Conservation (phyloP, 2,329 filamentous ascomycete species). For the Hymenoscyphus albidus region DNA sequence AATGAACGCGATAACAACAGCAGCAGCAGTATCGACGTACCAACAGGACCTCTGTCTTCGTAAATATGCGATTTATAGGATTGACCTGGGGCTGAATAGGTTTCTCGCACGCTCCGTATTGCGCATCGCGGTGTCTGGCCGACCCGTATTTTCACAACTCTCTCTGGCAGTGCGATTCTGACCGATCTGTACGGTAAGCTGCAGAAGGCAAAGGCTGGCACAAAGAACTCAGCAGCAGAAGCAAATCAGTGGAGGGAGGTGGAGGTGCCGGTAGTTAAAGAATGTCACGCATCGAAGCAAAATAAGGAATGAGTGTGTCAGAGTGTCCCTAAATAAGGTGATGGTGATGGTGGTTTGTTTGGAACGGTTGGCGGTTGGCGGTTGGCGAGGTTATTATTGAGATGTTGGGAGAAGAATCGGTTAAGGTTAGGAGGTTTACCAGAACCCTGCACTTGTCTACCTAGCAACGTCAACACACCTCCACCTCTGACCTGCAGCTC, state of each 20-base stretch:
- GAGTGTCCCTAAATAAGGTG: not conserved
- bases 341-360: not conserved
- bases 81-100: not conserved
- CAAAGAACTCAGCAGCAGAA: not conserved
- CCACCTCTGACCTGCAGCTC: too few relatives aligned
- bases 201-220: not conserved
- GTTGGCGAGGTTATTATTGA: not conserved
- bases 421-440: too few relatives aligned
- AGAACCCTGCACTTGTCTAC: not conserved
- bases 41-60: conserved; percentile 1
- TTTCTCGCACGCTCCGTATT: conserved; percentile 3
- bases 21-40: conserved; percentile 1
- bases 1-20: not conserved
- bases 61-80: conserved; percentile 1
- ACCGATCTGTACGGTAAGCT: not conserved
- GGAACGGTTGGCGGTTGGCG: not conserved
- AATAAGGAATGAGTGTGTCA: conserved; percentile 2
- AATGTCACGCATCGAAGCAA: not conserved
- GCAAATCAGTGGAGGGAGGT: not conserved
- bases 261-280: not conserved
- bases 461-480: not conserved
- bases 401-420: not conserved
- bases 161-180: not conserved
- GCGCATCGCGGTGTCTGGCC: conserved; percentile 4
- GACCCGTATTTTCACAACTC: not conserved